Percentiles rank a stretch among this genome's conserved stretches.
Conservation (phyloP, 805 yeast species). For the Candida morakotiae region DNA sequence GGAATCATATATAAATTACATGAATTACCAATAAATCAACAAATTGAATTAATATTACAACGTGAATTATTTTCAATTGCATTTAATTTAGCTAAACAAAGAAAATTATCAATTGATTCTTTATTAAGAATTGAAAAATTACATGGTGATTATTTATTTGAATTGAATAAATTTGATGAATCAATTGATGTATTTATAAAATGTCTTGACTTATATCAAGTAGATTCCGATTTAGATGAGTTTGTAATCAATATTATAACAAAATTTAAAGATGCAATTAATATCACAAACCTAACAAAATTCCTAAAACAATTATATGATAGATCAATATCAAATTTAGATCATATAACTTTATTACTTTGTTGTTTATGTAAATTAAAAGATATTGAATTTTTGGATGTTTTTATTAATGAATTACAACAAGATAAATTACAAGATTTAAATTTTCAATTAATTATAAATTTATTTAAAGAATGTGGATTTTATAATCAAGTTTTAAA, state of each 20-base stretch:
- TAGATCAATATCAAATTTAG: conserved; percentile 56
- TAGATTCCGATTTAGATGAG: conserved; percentile 20
- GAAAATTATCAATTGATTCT: conserved; percentile 24
- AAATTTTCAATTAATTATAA: conserved; percentile 64
- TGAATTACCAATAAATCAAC: conserved; percentile 64
- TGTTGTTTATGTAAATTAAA: conserved; percentile 79
- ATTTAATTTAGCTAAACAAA: conserved; percentile 53
- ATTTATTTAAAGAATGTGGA: conserved; percentile 68
- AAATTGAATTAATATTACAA: conserved; percentile 63
- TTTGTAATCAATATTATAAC: conserved; percentile 70
- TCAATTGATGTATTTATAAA: conserved; percentile 74
- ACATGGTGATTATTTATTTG: conserved; percentile 72
- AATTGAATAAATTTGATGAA: conserved; percentile 58
- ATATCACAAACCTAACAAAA: conserved; percentile 57
- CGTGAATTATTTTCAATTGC: conserved; percentile 74
- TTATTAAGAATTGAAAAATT: conserved; percentile 28
- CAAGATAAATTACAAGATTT: conserved; percentile 36
- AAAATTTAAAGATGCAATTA: conserved; percentile 73
- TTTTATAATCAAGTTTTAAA: conserved; percentile 63
- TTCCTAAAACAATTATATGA: conserved; percentile 62
- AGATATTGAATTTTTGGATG: conserved; percentile 50
- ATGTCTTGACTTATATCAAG: conserved; percentile 24
- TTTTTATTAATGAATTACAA: conserved; percentile 47
- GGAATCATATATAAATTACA: conserved; percentile 67
- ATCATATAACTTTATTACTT: conserved; percentile 76